Evolutionary conservation across 2,329 filamentous ascomycete genomes (phyloP).

Genomic region (Pseudogymnoascus sp.): DNA sequence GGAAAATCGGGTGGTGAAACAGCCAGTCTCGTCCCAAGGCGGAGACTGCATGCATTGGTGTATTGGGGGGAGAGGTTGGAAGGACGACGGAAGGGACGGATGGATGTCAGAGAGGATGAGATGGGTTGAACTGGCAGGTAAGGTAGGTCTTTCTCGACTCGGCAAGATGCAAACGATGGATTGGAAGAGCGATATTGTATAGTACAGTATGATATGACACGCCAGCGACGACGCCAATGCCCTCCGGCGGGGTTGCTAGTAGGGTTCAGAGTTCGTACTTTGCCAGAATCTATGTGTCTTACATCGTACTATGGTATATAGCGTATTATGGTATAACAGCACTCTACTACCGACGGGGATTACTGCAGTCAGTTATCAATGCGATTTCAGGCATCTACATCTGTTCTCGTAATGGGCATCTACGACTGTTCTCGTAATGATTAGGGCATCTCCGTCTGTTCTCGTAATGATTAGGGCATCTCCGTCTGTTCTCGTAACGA

Average conservation of each 20-base stretch:
- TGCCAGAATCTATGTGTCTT: background rate
- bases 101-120: background rate
- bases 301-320: background rate
- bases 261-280: background rate
- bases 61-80: background rate
- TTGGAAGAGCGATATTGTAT: background rate
- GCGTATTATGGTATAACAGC: background rate
- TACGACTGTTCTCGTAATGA: too few species aligned
- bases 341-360: background rate
- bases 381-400: background rate
- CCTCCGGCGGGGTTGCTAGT: background rate
- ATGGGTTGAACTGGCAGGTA: too few species aligned
- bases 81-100: background rate
- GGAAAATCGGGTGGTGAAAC: background rate
- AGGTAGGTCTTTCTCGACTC: background rate
- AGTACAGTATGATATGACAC: background rate
- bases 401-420: background rate
- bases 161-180: background rate
- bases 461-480: background rate
- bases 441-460: background rate
- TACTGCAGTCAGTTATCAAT: background rate
- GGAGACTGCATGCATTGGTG: background rate
- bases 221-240: background rate
- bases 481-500: background rate
- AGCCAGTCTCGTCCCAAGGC: background rate